Evolutionary conservation across 306 rosid genomes (phyloP), one percentile per base, ranked within the genome.

Genomic region (Biancaea sappan): DNA sequence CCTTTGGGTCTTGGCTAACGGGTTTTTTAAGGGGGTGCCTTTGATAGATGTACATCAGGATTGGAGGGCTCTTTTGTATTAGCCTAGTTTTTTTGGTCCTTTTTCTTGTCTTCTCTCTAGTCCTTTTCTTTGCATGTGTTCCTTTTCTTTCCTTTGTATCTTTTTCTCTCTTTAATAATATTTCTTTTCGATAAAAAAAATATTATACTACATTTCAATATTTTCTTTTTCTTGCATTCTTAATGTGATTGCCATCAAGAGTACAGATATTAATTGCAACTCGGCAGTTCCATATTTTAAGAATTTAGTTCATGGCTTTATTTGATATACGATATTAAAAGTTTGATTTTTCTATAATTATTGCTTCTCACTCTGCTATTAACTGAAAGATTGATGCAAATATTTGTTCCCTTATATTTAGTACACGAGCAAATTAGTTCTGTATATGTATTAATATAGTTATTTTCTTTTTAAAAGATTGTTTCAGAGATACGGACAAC

Each of bases 401-500:
- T n/a, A 38, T 53, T 3, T 24, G 32, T 69, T 60, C 13, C 46
- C 71, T 57, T 31, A 83, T 48, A 32, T 64, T 64, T 21, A 35
- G n/a, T 67, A 18, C 26, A 32, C 41, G 50, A 63, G 67, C 65
- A 56, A 56, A 51, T 72, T 15, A 14, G 37, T 44, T 44, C n/a
- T 70, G 1, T 69, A 46, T 32, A n/a, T 32, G 13, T 54, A 73
- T 44, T 37, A 46, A 54, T 38, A 31, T 46, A 68, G 54, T 51
- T 62, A 63, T 69, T 76, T 64, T 64, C 24, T 63, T 2, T 60
- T 86, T 72, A 43, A 52, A 69, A 94, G 99, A 88, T 90, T 77
- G 87, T 94, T 66, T 92, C 95, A 77, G 93, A 90, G 84, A 86
- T 94, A 77, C 92, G 97, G 38, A 83, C 77, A 76, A 88, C 96